Base-by-base conservation (phyloP, 345 rosid genomes). In the Linum tenue region DNA sequence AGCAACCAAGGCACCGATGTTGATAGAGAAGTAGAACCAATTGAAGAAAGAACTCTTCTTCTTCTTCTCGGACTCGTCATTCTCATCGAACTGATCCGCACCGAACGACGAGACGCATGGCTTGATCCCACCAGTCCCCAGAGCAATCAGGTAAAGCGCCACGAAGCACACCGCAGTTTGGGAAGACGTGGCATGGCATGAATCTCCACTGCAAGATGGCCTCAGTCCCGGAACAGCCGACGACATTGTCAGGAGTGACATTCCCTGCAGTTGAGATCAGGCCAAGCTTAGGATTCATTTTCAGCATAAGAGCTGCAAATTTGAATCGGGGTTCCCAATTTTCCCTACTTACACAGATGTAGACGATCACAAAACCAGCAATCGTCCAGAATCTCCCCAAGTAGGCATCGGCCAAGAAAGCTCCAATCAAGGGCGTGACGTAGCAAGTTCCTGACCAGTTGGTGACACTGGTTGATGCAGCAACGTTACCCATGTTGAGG, bases 381-480 rank as follows among this genome's bases (percentile, higher is more conserved):
- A 91, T 95, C 7, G 92, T 91, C 95, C 91, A 83, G 72, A 80
- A 95, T 77, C 97, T 80, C 39, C 99, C 99, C 68, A 88, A 63
- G 64, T 95, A 95, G 15, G 99, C 80, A 82, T 95, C 99, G 35
- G 99, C 99, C 1, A 91, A 43, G 78, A 91, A 94, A 37, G 99
- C 99, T 59, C 97, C 97, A 17, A 94, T 79, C 68, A 94, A 69
- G 1, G 97, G 96, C 35, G 96, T 95, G 55, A 83, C 66, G 37
- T 91, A 95, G 76, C 97, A 91, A 37, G 97, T 95, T 62, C 99
- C 97, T 0, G 89, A 83, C 99, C 99, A 94, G 63, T 90, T 88
- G 0, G 96, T 86, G 63, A 84, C 95, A 75, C 78, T 91, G 70
- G 83, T 94, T 39, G 97, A 78, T 67, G 97, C 99, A 12, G 72